Evolutionary conservation across 2,329 filamentous ascomycete genomes (phyloP).

Genomic region (Monascus ruber): DNA sequence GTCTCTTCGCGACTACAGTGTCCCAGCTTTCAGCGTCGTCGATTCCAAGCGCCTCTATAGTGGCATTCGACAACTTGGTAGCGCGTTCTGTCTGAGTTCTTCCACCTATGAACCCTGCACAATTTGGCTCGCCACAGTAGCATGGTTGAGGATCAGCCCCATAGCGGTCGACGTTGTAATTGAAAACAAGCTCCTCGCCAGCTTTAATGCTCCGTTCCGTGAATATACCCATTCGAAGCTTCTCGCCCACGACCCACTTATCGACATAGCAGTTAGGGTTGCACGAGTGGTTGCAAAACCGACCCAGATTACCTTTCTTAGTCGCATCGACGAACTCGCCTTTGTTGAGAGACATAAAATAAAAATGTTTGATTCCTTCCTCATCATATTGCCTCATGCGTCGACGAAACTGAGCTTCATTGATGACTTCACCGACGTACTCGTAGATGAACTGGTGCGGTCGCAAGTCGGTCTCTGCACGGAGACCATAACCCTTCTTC

Average conservation of each 20-base stretch:
- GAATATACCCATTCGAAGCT: conserved; percentile 98
- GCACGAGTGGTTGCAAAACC: conserved; percentile 98
- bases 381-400: conserved; percentile 91
- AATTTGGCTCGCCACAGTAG: conserved; percentile 91
- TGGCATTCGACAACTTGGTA: conserved; percentile 78
- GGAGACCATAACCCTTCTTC: conserved; percentile 91
- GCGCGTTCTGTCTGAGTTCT: conserved; percentile 95
- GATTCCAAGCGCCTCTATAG: conserved; percentile 90
- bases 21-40: conserved; percentile 90
- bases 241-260: conserved; percentile 97
- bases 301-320: conserved; percentile 86
- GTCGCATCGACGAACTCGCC: conserved; percentile 96
- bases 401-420: conserved; percentile 75
- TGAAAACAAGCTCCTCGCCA: conserved; percentile 94
- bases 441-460: conserved; percentile 92
- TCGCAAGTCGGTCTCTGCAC: conserved; percentile 64
- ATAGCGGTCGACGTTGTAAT: conserved; percentile 98
- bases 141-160: conserved; percentile 93
- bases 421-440: conserved; percentile 97
- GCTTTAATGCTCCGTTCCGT: conserved; percentile 71
- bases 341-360: conserved; percentile 98
- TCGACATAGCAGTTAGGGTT: conserved; percentile 98
- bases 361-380: conserved; percentile 97
- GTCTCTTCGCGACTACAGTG: conserved; percentile 75
- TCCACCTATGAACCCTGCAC: conserved; percentile 90